phyloP scores from a whole-genome alignment of 164 flowering plant genomes.

The Chimonanthus salicifolius region DNA sequence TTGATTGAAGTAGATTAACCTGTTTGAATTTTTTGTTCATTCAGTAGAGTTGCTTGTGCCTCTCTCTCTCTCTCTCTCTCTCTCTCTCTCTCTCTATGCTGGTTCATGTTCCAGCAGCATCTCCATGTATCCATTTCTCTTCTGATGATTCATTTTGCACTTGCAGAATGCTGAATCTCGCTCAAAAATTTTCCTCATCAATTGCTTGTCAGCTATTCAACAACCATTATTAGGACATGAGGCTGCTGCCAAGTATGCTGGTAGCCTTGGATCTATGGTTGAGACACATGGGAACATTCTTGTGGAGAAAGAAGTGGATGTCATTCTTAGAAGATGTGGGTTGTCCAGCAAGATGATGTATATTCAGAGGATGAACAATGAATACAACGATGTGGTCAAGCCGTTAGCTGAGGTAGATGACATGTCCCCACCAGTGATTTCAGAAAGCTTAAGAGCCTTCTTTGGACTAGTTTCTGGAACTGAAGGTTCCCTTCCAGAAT shows the following conservation, averaged over 20 bases:
- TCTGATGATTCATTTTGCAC: conserved; percentile 1
- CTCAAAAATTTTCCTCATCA: conserved; percentile 85
- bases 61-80: neutral
- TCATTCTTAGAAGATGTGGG: conserved; percentile 66
- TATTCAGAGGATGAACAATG: conserved; percentile 33
- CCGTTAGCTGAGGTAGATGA: conserved; percentile 69
- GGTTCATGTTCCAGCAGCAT: too few species aligned
- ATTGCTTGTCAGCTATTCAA: conserved; percentile 82
- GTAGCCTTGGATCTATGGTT: conserved; percentile 63
- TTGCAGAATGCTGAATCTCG: conserved; percentile 48
- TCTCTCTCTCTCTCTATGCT: neutral
- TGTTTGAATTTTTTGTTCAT: too few species aligned
- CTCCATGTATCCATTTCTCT: too few species aligned
- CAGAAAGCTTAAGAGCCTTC: conserved; percentile 69
- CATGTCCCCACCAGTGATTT: conserved; percentile 57
- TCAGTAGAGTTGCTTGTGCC: too few species aligned
- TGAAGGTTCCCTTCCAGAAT: conserved; percentile 81
- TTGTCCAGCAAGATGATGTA: conserved; percentile 52
- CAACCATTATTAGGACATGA: conserved; percentile 79
- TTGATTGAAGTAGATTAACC: too few species aligned
- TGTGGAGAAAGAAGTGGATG: conserved; percentile 73
- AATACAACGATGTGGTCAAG: conserved; percentile 11
- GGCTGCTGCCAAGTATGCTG: conserved; percentile 59
- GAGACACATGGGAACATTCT: conserved; percentile 46
- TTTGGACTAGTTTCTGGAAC: conserved; percentile 75